These are phyloP conservation scores for Schoenoplectus tabernaemontani DNA, from an alignment of 202 grass and related monocot species.

Conservation along the genomic window DNA sequence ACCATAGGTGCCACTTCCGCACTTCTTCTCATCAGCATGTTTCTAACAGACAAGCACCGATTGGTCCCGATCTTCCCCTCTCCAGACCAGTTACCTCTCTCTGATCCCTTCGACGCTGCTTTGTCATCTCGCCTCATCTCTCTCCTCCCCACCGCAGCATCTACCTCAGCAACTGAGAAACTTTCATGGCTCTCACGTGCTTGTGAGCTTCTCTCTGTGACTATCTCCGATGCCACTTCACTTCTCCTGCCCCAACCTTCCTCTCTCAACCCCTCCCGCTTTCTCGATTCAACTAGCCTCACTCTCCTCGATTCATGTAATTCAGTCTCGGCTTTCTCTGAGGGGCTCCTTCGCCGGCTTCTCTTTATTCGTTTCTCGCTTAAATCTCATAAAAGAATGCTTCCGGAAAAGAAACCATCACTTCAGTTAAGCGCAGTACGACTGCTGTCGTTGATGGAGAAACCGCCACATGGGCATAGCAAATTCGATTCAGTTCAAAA, in stretches of 20 bases:
- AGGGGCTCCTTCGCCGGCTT: slow-evolving; percentile 41
- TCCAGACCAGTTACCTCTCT: background rate
- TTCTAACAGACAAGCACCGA: slow-evolving; percentile 43
- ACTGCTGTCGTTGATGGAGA: background rate
- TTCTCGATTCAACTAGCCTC: slow-evolving; percentile 43
- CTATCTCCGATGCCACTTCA: slow-evolving; percentile 34
- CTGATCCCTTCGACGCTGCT: slow-evolving; percentile 25
- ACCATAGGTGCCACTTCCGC: background rate
- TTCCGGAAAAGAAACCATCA: background rate
- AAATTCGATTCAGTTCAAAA: slow-evolving; percentile 22
- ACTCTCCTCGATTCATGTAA: slow-evolving; percentile 69
- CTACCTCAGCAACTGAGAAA: slow-evolving; percentile 4
- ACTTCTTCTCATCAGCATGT: slow-evolving; percentile 25
- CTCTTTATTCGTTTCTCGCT: slow-evolving; percentile 52
- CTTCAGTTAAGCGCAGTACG: background rate
- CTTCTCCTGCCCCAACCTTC: slow-evolving; percentile 15
- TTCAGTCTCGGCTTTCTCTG: slow-evolving; percentile 36
- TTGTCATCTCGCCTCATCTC: slow-evolving; percentile 38
- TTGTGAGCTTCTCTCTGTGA: slow-evolving; percentile 44
- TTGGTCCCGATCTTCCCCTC: slow-evolving; percentile 8
- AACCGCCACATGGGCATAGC: slow-evolving; percentile 10
- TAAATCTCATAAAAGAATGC: slow-evolving; percentile 19
- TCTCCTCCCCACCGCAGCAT: slow-evolving; percentile 33
- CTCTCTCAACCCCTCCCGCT: slow-evolving; percentile 7
- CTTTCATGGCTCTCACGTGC: slow-evolving; percentile 39